Evolutionary conservation across 2,329 filamentous ascomycete genomes (phyloP), one percentile per base, ranked within the genome.

Genomic region (Colletotrichum liaoningense): DNA sequence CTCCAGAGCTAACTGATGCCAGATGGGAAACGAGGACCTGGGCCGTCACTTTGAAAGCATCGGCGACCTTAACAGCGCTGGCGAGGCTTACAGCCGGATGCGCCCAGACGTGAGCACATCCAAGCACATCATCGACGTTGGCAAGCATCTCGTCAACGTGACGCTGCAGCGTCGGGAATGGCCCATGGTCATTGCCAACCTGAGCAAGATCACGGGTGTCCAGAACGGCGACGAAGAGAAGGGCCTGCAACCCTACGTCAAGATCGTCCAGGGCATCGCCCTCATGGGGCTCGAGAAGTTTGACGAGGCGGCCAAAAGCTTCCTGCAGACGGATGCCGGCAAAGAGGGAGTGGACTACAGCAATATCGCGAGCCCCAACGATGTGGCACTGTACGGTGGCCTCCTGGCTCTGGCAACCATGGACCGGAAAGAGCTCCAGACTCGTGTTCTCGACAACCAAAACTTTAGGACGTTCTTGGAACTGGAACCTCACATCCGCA

Each of bases 21-120:
- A 97, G 94, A 98, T 98, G 92, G 96, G 95, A 57, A 94, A 98
- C 78, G 95, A 98, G 82, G 97, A 98, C 78, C 86, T 98, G 5
- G 97, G 95, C 55, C 91, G 91, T 74, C 95, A 98, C 83, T 93
- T 93, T 75, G 94, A 97, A 82, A 88, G 87, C 49, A 94, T 91
- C 19, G 96, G 97, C 67, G 92, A 95, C 69, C 88, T 96, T 9
- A 82, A 85, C 46, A 89, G 88, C 14, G 94, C 97, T 0, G 89
- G 90, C 60, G 95, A 97, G 76, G 90, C 94, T 1, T 98, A 94
- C 81, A 86, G 88, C 75, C 92, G 93, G 76, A 98, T 98, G 95
- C 91, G 97, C 75, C 94, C 97, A 70, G 96, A 96, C 79, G 95
- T 95, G 77, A 97, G 93, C 69, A 94, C 94, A 0, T 88, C 92